phyloP scores from a whole-genome alignment of 2,329 filamentous ascomycete genomes.

The Hortaea werneckii region DNA sequence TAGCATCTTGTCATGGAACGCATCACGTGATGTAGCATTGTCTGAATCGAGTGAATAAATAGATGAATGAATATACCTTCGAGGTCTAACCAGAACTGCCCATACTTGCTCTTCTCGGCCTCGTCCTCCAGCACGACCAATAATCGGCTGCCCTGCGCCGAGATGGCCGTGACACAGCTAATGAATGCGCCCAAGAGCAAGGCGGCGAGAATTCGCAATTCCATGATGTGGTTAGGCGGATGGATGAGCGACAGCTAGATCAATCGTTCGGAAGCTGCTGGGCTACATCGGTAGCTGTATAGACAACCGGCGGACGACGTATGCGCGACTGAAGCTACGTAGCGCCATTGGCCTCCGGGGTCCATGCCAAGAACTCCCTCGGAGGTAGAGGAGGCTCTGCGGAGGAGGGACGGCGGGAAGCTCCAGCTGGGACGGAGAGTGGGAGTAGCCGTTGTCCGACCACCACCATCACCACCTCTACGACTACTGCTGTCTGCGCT shows the following conservation, averaged over 20 bases:
- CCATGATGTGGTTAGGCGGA: slow-evolving; percentile 16
- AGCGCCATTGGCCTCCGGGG: slow-evolving; percentile 1
- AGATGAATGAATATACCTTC: slow-evolving; percentile 42
- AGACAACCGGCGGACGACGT: too few relatives aligned
- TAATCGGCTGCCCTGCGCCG: slow-evolving; percentile 67
- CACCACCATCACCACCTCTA: neutral
- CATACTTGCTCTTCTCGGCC: slow-evolving; percentile 71
- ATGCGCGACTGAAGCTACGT: slow-evolving; percentile 3
- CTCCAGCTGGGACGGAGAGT: neutral
- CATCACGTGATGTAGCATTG: neutral
- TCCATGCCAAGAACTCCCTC: neutral
- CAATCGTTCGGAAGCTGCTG: neutral
- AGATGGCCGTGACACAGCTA: slow-evolving; percentile 62
- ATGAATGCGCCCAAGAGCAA: slow-evolving; percentile 57
- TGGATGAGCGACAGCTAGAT: neutral
- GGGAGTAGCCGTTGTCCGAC: neutral
- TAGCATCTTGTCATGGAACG: neutral
- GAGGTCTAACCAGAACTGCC: slow-evolving; percentile 66
- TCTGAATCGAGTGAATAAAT: neutral
- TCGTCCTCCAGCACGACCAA: slow-evolving; percentile 79
- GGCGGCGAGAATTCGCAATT: slow-evolving; percentile 18
- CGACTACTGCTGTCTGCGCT: neutral
- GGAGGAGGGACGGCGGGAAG: neutral
- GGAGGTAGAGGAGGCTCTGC: slow-evolving; percentile 1
- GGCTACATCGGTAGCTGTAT: too few relatives aligned